Evolutionary conservation across 768 basidiomycete species (phyloP).

Genomic region (Phylloporus sp.): DNA sequence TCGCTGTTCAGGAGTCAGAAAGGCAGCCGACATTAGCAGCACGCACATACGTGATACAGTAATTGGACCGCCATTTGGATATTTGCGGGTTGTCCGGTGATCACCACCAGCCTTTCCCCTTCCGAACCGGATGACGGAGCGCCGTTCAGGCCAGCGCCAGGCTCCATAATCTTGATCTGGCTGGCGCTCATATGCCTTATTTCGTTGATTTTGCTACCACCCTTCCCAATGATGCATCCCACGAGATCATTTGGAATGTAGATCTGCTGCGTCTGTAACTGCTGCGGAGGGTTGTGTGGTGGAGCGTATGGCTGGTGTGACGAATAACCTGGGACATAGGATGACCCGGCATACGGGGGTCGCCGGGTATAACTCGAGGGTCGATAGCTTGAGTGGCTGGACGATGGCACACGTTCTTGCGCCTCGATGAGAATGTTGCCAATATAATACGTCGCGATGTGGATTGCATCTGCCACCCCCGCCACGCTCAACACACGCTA

Average conservation of each 20-base stretch:
- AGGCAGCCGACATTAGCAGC: not conserved
- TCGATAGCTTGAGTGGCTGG: constrained; percentile 53
- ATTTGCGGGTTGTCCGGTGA: constrained; percentile 91
- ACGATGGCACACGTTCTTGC: constrained; percentile 75
- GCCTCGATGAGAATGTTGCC: constrained; percentile 96
- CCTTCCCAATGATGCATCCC: constrained; percentile 96
- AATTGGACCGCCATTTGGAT: constrained; percentile 96
- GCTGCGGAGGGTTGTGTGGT: constrained; percentile 58
- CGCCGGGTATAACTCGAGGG: constrained; percentile 58
- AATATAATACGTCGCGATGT: constrained; percentile 99
- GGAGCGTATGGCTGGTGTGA: constrained; percentile 41
- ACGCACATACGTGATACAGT: constrained; percentile 67
- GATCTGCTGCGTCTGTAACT: constrained; percentile 94
- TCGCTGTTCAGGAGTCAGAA: constrained; percentile 43
- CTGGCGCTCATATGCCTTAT: constrained; percentile 93
- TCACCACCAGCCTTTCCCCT: constrained; percentile 90
- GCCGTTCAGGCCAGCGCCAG: constrained; percentile 75
- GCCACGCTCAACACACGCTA: constrained; percentile 97
- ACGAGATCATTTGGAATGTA: constrained; percentile 98
- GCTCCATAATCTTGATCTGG: constrained; percentile 98
- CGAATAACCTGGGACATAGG: constrained; percentile 67
- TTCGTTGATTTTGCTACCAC: constrained; percentile 98
- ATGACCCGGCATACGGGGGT: constrained; percentile 46
- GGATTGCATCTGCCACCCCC: constrained; percentile 97
- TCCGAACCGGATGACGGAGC: constrained; percentile 71